Base-by-base conservation (phyloP, 2,329 filamentous ascomycete genomes). In the Apiospora arundinis region DNA sequence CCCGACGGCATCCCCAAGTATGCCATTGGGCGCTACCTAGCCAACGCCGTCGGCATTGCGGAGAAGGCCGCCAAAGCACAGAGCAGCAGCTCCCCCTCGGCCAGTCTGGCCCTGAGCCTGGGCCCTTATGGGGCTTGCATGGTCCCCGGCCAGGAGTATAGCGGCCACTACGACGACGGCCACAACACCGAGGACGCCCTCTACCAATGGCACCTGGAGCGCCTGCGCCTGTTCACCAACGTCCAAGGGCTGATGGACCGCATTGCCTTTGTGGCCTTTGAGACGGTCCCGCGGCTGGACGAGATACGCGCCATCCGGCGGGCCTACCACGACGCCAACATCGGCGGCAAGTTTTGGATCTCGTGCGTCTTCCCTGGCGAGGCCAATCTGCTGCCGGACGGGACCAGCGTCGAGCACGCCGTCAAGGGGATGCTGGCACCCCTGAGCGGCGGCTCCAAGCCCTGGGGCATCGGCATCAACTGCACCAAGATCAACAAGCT, bases 51-150 rank as follows among this genome's bases (percentile, higher is more conserved):
- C 25, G 74, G 76, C 21, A 86, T 87, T 60, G 83, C 83, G 25
- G 79, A 81, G 67, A 74, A 80, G 48, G 84, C 82, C 67, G 77
- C 74, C 60, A 44, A 25, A 70, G 11, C 72, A 65, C 77, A 72
- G 12, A 32, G 40, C 40, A n/a, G n/a, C n/a, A n/a, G n/a, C n/a
- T n/a, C n/a, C n/a, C 9, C 9, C 40, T 32, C 67, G 42, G 18
- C 67, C 12, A 77, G 75, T 23, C 79, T 91, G 21, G 90, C 90
- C 16, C 79, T 93, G 66, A 89, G 89, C 75, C 78, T 92, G 7
- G 91, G 91, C 0, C 89, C 91, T 0, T 92, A 92, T 72, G 91
- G 91, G 21, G 91, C 91, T 1, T 89, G 86, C 73, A 92, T 92
- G 89, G 80, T 87, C 23, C 91, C 91, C 0, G 86, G 88, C 40